Conservation (phyloP, 352 stramenopile species). For the Pythium rhizo-oryzae region DNA sequence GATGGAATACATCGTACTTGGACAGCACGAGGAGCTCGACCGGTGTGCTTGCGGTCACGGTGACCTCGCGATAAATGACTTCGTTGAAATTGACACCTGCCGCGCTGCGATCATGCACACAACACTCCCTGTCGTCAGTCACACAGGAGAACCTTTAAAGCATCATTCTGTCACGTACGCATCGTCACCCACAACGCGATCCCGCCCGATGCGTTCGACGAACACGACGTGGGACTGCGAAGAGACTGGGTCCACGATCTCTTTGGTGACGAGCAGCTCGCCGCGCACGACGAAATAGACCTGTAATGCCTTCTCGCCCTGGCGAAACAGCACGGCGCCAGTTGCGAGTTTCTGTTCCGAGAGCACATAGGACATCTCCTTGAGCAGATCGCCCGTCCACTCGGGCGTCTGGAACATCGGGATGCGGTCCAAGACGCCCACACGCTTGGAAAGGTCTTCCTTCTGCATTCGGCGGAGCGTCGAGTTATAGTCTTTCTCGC, state of each 20-base stretch:
- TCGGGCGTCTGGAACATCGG: conserved; percentile 74
- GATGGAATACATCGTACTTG: conserved; percentile 84
- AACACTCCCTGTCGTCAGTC: background rate
- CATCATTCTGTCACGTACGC: conserved; percentile 65
- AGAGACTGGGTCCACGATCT: conserved; percentile 45
- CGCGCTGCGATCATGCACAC: conserved; percentile 39
- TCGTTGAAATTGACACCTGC: conserved; percentile 70
- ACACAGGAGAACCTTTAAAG: background rate
- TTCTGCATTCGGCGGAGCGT: conserved; percentile 73
- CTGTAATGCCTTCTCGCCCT: conserved; percentile 64
- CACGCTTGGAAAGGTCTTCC: conserved; percentile 60
- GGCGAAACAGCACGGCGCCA: conserved; percentile 47
- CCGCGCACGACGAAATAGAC: conserved; percentile 77
- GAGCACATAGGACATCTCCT: conserved; percentile 77
- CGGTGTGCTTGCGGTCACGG: conserved; percentile 62
- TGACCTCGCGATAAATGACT: conserved; percentile 60
- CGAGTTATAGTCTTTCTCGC: conserved; percentile 74
- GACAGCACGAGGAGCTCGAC: conserved; percentile 71
- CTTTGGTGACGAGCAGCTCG: conserved; percentile 58
- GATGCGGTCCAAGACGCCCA: conserved; percentile 64
- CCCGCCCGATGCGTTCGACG: conserved; percentile 62
- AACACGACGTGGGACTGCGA: conserved; percentile 42
- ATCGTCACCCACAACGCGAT: conserved; percentile 68
- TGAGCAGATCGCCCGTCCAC: conserved; percentile 70
- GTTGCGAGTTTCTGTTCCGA: conserved; percentile 59